Base-by-base conservation (phyloP, 2,329 filamentous ascomycete species). In the Fusarium tricinctum region DNA sequence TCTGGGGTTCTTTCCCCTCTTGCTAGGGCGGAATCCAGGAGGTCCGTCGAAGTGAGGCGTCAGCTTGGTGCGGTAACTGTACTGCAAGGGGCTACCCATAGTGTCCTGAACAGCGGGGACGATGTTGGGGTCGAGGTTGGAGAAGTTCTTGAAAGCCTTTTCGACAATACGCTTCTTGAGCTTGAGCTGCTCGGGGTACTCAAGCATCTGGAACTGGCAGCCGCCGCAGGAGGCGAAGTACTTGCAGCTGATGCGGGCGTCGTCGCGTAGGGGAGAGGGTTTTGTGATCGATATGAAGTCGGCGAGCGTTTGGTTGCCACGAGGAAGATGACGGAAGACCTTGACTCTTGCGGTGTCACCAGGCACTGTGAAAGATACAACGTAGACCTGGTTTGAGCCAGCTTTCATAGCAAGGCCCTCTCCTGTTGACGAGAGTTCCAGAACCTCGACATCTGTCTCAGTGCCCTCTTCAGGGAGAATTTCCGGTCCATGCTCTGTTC, bases 121-220 rank as follows among this genome's bases (percentile, higher is more conserved):
- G 20, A 92, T 83, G 61, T 92, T 89, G 0, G 91, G 87, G 1
- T 91, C 85, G 8, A 99, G 84, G 63, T 93, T 89, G 15, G 94
- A 97, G 81, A 98, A 99, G 82, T 97, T 95, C 65, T 84, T 86
- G 82, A 92, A 99, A 9, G 96, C 96, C 76, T 96, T 97, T 75
- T 97, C 92, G 45, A 99, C 90, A 63, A 98, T 91, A 61, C 87
- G 86, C 76, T 87, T 89, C 83, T 99, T 99, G 80, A 95, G 91
- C 44, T 84, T 84, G 28, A 99, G 87, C 78, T 99, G 96, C 73
- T 94, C 91, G 30, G 86, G 81, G 78, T 98, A 98, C 55, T 93
- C 89, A 67, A 99, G 87, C 93, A 98, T 97, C 82, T 99, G 96
- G 79, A 98, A 94, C 80, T 99, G 96, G 77, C 96, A 99, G 32